Conservation (phyloP, 2,329 filamentous ascomycete species). For the Cercospora sojina region DNA sequence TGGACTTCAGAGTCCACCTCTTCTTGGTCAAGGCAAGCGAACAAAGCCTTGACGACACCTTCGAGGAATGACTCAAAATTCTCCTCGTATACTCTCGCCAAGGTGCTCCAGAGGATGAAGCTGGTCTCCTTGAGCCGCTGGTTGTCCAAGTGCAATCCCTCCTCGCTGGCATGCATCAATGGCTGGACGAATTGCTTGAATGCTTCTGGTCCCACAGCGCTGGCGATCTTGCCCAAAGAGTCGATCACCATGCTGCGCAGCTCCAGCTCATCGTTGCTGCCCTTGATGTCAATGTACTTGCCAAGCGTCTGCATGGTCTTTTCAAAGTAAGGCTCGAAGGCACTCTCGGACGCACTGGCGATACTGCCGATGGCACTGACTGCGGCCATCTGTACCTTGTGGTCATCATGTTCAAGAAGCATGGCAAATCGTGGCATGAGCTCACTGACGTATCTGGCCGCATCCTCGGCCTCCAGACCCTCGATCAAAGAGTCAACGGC, state of each 20-base stretch:
- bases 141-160: slow-evolving; percentile 84
- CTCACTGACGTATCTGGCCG: slow-evolving; percentile 76
- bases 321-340: slow-evolving; percentile 89
- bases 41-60: slow-evolving; percentile 75
- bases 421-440: slow-evolving; percentile 81
- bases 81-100: slow-evolving; percentile 90
- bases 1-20: slow-evolving; percentile 78
- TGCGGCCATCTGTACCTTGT: slow-evolving; percentile 84
- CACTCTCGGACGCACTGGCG: slow-evolving; percentile 76
- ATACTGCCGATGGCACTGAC: slow-evolving; percentile 89
- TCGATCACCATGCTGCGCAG: slow-evolving; percentile 88
- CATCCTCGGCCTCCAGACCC: slow-evolving; percentile 75
- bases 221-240: slow-evolving; percentile 87
- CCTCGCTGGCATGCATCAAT: slow-evolving; percentile 88
- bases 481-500: slow-evolving; percentile 90
- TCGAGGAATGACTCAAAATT: slow-evolving; percentile 75
- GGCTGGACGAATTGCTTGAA: slow-evolving; percentile 91
- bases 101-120: slow-evolving; percentile 93
- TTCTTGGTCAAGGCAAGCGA: slow-evolving; percentile 83
- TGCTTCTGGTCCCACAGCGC: slow-evolving; percentile 77
- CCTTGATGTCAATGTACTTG: slow-evolving; percentile 79
- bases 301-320: slow-evolving; percentile 87
- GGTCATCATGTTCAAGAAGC: slow-evolving; percentile 79
- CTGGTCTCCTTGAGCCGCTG: slow-evolving; percentile 91
- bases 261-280: slow-evolving; percentile 83